Conservation (phyloP, 768 basidiomycete genomes). For the Leccinum arenicola region DNA sequence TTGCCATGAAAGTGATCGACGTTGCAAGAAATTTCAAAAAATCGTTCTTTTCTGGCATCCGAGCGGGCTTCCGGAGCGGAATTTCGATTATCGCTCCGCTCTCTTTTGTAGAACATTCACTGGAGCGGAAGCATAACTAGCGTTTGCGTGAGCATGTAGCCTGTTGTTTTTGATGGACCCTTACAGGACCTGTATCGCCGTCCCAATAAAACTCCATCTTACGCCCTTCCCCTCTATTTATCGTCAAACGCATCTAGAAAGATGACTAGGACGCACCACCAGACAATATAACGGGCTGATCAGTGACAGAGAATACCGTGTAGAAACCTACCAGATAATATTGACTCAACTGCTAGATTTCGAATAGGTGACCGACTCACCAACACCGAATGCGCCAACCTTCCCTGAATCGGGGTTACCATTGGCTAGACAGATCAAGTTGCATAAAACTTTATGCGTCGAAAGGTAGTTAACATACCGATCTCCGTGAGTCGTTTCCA, state of each 20-base stretch:
- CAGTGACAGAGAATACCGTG: conserved; percentile 75
- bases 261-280: conserved; percentile 43
- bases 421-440: conserved; percentile 49
- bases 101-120: conserved; percentile 48
- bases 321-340: conserved; percentile 51
- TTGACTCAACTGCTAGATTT: conserved; percentile 20
- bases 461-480: conserved; percentile 38
- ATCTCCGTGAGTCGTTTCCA: conserved; percentile 92
- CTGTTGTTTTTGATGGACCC: conserved; percentile 33
- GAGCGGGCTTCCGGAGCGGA: conserved; percentile 69
- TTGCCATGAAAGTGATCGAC: conserved; percentile 87
- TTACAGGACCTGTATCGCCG: conserved; percentile 55
- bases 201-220: conserved; percentile 97
- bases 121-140: conserved; percentile 64
- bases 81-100: conserved; percentile 83
- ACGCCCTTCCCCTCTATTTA: conserved; percentile 42
- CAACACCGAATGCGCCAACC: conserved; percentile 89
- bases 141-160: background rate
- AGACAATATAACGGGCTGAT: conserved; percentile 72
- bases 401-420: conserved; percentile 94
- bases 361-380: conserved; percentile 32
- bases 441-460: too few relatives aligned
- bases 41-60: conserved; percentile 68
- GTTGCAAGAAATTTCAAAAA: conserved; percentile 86
- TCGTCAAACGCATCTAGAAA: conserved; percentile 15